These are phyloP conservation scores for Boletus eberwhitei DNA, from an alignment of 768 basidiomycete genomes.

Conservation along the genomic window DNA sequence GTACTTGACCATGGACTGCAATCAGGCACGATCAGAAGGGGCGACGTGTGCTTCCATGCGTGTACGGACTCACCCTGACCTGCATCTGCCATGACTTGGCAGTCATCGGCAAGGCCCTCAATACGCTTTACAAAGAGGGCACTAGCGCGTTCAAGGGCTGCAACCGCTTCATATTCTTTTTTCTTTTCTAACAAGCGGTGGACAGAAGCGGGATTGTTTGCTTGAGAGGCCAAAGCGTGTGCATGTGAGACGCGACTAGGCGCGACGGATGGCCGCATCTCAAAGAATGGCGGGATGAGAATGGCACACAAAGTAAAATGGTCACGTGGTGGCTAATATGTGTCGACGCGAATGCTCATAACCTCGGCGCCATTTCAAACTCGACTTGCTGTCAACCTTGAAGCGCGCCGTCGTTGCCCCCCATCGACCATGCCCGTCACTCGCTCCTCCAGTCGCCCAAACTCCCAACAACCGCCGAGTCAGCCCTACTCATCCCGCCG, in stretches of 20 bases:
- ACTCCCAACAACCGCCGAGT: not conserved
- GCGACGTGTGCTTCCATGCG: too few species aligned
- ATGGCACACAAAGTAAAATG: not conserved
- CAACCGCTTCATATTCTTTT: slow-evolving; percentile 75
- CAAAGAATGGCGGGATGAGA: too few species aligned
- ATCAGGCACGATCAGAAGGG: not conserved
- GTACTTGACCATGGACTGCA: slow-evolving; percentile 70
- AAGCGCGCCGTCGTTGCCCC: not conserved
- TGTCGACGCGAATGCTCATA: slow-evolving; percentile 12
- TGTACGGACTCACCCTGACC: slow-evolving; percentile 50
- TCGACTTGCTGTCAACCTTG: too few species aligned
- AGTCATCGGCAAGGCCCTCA: slow-evolving; percentile 66
- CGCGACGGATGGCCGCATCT: slow-evolving; percentile 57
- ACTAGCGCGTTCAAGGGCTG: slow-evolving; percentile 65
- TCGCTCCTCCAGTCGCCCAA: slow-evolving; percentile 25
- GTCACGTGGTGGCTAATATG: slow-evolving; percentile 11
- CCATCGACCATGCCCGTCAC: slow-evolving; percentile 26
- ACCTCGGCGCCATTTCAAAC: not conserved
- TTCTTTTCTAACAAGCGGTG: slow-evolving; percentile 72
- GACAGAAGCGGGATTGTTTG: slow-evolving; percentile 45
- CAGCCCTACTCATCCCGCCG: slow-evolving; percentile 9
- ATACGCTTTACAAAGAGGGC: slow-evolving; percentile 63
- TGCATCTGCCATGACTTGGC: slow-evolving; percentile 74
- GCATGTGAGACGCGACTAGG: slow-evolving; percentile 50
- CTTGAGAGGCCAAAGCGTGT: slow-evolving; percentile 33